Percentiles rank a stretch among this genome's conserved stretches.
Evolutionary conservation across 345 rosid species (phyloP).

Genomic region (Citrus maxima): DNA sequence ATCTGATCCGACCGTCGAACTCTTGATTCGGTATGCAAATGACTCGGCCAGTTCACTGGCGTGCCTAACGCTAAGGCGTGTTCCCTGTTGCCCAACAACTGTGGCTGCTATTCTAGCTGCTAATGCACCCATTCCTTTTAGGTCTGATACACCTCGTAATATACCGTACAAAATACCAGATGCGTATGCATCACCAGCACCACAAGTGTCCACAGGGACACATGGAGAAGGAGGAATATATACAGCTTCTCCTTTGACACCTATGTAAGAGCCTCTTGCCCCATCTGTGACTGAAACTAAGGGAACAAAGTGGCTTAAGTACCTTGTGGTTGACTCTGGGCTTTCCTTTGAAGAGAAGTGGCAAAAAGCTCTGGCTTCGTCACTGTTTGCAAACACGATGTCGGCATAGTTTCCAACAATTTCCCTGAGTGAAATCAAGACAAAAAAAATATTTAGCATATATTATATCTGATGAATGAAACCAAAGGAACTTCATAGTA

Average conservation of each 20-base stretch:
- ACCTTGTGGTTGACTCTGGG: constrained; percentile 70
- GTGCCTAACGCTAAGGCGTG: constrained; percentile 76
- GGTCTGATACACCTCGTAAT: constrained; percentile 64
- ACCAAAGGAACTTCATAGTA: background rate
- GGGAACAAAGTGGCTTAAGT: constrained; percentile 89
- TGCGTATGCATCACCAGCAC: constrained; percentile 96
- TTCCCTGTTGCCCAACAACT: constrained; percentile 88
- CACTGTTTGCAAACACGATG: constrained; percentile 79
- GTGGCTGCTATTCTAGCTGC: constrained; percentile 91
- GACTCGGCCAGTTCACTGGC: constrained; percentile 66
- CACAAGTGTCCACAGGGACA: constrained; percentile 78
- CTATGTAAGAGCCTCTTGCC: constrained; percentile 80
- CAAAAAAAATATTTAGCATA: background rate
- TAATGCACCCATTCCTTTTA: constrained; percentile 76
- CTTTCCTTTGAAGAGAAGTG: constrained; percentile 71
- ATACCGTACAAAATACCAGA: constrained; percentile 85
- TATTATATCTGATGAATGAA: background rate
- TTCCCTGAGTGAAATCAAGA: constrained; percentile 50
- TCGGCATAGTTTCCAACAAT: constrained; percentile 77
- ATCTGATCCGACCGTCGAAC: constrained; percentile 45
- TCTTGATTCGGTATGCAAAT: constrained; percentile 41
- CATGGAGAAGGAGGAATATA: constrained; percentile 84
- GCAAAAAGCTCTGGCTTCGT: constrained; percentile 86
- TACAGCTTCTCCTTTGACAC: constrained; percentile 93
- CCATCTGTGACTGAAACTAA: constrained; percentile 89